These are phyloP conservation scores for Peziza echinospora DNA, from an alignment of 495 filamentous ascomycete genomes.

Conservation along the genomic window DNA sequence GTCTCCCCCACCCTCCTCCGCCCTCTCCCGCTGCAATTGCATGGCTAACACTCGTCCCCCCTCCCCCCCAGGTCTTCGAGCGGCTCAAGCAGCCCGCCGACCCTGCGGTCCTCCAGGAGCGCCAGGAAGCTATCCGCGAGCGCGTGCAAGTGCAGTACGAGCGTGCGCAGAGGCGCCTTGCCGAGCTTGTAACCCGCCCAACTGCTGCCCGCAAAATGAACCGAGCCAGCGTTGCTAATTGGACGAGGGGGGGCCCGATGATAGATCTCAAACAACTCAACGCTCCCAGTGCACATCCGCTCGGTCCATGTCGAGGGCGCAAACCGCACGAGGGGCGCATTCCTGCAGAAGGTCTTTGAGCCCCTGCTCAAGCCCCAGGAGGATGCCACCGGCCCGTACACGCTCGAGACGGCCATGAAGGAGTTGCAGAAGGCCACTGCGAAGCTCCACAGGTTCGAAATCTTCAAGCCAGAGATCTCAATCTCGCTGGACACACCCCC, in stretches of 20 bases:
- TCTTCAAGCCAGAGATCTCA: conserved; percentile 66
- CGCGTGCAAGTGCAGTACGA: conserved; percentile 41
- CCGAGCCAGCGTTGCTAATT: not conserved
- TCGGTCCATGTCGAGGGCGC: conserved; percentile 61
- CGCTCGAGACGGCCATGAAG: conserved; percentile 50
- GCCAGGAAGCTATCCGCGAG: conserved; percentile 39
- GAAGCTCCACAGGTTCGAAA: conserved; percentile 63
- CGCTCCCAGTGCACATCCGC: conserved; percentile 56
- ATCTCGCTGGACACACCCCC: conserved; percentile 56
- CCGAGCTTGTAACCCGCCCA: conserved; percentile 27
- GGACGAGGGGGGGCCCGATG: not conserved
- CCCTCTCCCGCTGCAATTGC: not conserved
- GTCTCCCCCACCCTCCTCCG: no score
- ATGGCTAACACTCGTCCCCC: not conserved
- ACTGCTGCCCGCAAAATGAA: not conserved
- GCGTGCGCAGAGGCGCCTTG: conserved; percentile 41
- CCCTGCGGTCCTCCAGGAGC: conserved; percentile 36
- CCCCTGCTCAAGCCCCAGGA: conserved; percentile 54
- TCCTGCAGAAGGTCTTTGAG: conserved; percentile 57
- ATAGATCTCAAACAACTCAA: conserved; percentile 61
- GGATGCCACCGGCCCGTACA: conserved; percentile 42
- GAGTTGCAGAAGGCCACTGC: conserved; percentile 43
- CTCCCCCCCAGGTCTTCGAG: conserved; percentile 36
- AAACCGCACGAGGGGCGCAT: conserved; percentile 49
- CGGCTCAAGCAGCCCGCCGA: conserved; percentile 39